Evolutionary conservation across 352 stramenopile species (phyloP).

Genomic region (Phytophthora boehmeriae): DNA sequence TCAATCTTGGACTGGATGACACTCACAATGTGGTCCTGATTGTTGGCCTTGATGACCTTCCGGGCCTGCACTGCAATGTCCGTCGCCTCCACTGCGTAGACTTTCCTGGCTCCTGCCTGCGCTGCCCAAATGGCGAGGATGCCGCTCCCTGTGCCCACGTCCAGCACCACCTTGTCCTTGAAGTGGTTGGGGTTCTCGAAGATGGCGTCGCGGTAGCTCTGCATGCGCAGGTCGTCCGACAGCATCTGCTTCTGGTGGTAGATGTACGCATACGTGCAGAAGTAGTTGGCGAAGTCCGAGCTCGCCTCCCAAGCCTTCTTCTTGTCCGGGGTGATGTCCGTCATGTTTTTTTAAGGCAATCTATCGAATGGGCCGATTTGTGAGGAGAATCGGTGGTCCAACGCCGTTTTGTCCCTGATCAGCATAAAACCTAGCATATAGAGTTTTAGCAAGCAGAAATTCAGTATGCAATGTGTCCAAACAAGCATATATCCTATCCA

Average conservation of each 20-base stretch:
- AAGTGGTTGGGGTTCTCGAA: slow-evolving; percentile 98
- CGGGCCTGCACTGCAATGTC: slow-evolving; percentile 98
- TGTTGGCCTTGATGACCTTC: slow-evolving; percentile 96
- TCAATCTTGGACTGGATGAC: slow-evolving; percentile 99
- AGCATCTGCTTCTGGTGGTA: slow-evolving; percentile 99
- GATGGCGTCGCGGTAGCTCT: slow-evolving; percentile 98
- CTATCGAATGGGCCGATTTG: not conserved
- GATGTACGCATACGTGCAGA: slow-evolving; percentile 91
- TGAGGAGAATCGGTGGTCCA: not conserved
- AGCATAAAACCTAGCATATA: too few relatives aligned
- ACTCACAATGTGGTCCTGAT: slow-evolving; percentile 95
- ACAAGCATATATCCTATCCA: too few relatives aligned
- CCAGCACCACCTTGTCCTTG: slow-evolving; percentile 99
- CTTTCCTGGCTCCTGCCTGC: slow-evolving; percentile 97
- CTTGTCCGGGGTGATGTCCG: slow-evolving; percentile 62
- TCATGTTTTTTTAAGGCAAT: too few relatives aligned
- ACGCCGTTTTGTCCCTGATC: too few relatives aligned
- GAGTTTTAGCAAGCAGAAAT: too few relatives aligned
- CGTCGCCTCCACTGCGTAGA: slow-evolving; percentile 97
- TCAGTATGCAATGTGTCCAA: too few relatives aligned
- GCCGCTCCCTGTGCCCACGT: slow-evolving; percentile 98
- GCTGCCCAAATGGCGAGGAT: slow-evolving; percentile 99
- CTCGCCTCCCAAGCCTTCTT: slow-evolving; percentile 86
- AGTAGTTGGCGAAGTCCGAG: slow-evolving; percentile 92
- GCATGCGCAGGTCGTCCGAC: slow-evolving; percentile 98